Conservation (phyloP, 1,139 yeast genomes). For the Zygoascus hellenicus region DNA sequence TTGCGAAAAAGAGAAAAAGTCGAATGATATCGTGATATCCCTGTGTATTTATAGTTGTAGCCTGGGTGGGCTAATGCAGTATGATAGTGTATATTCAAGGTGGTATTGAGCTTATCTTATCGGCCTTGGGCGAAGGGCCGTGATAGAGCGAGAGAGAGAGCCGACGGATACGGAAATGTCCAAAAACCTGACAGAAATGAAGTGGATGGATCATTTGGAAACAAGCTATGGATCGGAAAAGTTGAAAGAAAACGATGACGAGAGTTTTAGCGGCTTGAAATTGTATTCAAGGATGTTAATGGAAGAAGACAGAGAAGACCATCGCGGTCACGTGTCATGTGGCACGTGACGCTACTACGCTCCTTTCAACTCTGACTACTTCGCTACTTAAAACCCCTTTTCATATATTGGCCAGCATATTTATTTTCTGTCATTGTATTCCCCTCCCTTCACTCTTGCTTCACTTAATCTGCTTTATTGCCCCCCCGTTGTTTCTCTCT, state of each 20-base stretch:
- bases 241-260: neutral
- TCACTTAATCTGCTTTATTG: no score
- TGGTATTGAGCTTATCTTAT: constrained; percentile 3
- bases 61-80: neutral
- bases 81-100: neutral
- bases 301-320: no score
- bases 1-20: constrained; percentile 4
- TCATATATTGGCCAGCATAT: no score
- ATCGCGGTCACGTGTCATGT: no score
- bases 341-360: no score
- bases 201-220: no score
- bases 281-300: no score
- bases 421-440: neutral
- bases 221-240: no score
- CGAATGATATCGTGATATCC: neutral
- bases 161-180: neutral
- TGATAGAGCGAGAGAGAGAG: neutral
- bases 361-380: no score
- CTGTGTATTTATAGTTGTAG: neutral
- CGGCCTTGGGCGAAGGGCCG: constrained; percentile 7
- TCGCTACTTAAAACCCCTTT: no score
- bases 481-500: neutral
- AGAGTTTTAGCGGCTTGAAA: neutral
- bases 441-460: neutral
- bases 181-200: no score